phyloP scores from a whole-genome alignment of 805 yeast genomes.

The Candida khao-thaluensis region DNA sequence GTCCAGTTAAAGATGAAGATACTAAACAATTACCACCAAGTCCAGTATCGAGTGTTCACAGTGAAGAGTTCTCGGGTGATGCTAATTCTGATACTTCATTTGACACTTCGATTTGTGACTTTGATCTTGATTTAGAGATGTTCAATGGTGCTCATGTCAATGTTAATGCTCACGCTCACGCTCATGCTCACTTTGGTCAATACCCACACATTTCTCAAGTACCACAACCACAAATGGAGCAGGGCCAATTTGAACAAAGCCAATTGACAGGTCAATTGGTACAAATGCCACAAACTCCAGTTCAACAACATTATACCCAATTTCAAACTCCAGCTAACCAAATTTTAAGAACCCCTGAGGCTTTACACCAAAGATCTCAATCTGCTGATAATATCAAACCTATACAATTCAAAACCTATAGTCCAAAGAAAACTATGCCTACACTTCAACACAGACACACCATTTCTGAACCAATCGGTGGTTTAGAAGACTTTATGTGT shows the following conservation, averaged over 20 bases:
- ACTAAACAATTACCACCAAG: slow-evolving; percentile 12
- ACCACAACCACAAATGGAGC: background rate
- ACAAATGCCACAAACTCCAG: slow-evolving; percentile 18
- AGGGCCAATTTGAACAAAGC: background rate
- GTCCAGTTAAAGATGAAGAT: slow-evolving; percentile 35
- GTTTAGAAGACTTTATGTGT: slow-evolving; percentile 31
- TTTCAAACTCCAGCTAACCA: slow-evolving; percentile 22
- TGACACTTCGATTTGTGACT: slow-evolving; percentile 11
- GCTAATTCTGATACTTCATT: slow-evolving; percentile 7
- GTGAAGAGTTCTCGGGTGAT: slow-evolving; percentile 2
- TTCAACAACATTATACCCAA: slow-evolving; percentile 23
- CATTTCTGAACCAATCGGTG: slow-evolving; percentile 23
- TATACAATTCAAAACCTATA: slow-evolving; percentile 20
- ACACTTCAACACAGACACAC: slow-evolving; percentile 22
- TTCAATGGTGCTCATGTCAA: background rate
- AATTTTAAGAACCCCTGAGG: slow-evolving; percentile 15
- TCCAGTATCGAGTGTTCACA: slow-evolving; percentile 11
- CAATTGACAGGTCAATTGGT: background rate
- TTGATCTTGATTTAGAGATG: slow-evolving; percentile 9
- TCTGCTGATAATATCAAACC: slow-evolving; percentile 21
- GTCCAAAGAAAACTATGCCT: slow-evolving; percentile 14
- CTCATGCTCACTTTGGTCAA: background rate
- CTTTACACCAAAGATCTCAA: slow-evolving; percentile 26
- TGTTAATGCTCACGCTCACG: background rate
- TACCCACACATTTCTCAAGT: background rate